Conservation (phyloP, 805 yeast genomes). For the Maudiozyma barnettii region DNA sequence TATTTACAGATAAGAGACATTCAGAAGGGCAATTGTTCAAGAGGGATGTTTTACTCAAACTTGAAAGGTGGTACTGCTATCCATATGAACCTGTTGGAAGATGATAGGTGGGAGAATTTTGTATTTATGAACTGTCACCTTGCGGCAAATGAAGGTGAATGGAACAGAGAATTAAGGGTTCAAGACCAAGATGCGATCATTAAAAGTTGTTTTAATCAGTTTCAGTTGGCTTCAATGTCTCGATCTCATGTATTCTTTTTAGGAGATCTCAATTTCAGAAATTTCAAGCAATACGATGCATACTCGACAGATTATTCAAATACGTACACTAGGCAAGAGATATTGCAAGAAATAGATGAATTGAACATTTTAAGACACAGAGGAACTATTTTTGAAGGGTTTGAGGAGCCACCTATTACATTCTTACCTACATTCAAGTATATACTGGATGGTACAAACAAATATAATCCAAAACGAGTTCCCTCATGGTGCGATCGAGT, state of each 20-base stretch:
- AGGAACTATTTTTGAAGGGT: constrained; percentile 45
- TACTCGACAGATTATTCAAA: constrained; percentile 11
- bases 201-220: constrained; percentile 36
- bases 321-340: constrained; percentile 5
- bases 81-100: constrained; percentile 34
- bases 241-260: constrained; percentile 63
- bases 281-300: constrained; percentile 22
- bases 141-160: constrained; percentile 65
- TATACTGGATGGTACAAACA: constrained; percentile 35
- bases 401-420: constrained; percentile 51
- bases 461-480: constrained; percentile 46
- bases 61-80: constrained; percentile 69
- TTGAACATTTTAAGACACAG: constrained; percentile 22
- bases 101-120: constrained; percentile 22
- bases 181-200: constrained; percentile 41
- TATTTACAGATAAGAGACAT: constrained; percentile 20
- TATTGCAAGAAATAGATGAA: constrained; percentile 31
- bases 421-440: constrained; percentile 82
- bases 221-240: constrained; percentile 31
- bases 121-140: constrained; percentile 68
- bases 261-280: constrained; percentile 84
- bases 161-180: constrained; percentile 41
- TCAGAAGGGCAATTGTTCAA: constrained; percentile 31
- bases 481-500: constrained; percentile 94
- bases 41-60: constrained; percentile 54